Evolutionary conservation across 2,329 filamentous ascomycete species (phyloP).

Genomic region (Emergomyces africanus): DNA sequence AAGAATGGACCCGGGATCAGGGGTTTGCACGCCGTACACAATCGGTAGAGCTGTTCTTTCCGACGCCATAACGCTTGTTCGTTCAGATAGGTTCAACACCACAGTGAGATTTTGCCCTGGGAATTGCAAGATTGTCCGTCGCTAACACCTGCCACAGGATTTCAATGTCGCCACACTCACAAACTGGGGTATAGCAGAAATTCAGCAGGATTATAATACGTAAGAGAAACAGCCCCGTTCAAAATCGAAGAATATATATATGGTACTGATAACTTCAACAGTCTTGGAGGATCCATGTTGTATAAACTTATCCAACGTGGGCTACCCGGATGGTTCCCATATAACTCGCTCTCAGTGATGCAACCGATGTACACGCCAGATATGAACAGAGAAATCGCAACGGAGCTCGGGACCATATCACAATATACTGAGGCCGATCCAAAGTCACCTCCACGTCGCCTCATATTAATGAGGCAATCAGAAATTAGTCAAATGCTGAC

Average conservation of each 20-base stretch:
- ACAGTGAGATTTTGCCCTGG: slow-evolving; percentile 11
- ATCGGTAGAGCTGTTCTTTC: slow-evolving; percentile 26
- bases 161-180: slow-evolving; percentile 25
- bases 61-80: slow-evolving; percentile 31
- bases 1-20: slow-evolving; percentile 21
- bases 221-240: slow-evolving; percentile 2
- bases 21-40: slow-evolving; percentile 24
- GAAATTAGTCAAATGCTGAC: slow-evolving; percentile 10
- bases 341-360: slow-evolving; percentile 14
- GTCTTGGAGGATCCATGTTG: slow-evolving; percentile 16
- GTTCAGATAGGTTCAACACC: slow-evolving; percentile 29
- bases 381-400: slow-evolving; percentile 15
- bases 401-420: slow-evolving; percentile 10
- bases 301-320: slow-evolving; percentile 17
- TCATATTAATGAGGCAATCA: slow-evolving; percentile 9
- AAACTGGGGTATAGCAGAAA: slow-evolving; percentile 26
- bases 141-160: slow-evolving; percentile 13
- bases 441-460: slow-evolving; percentile 5
- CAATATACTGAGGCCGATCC: slow-evolving; percentile 4
- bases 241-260: background rate
- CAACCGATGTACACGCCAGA: slow-evolving; percentile 17
- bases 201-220: slow-evolving; percentile 18
- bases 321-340: slow-evolving; percentile 17
- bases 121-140: background rate
- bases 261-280: slow-evolving; percentile 1